phyloP scores from a whole-genome alignment of 2,329 filamentous ascomycete species.

The Alternaria panax region DNA sequence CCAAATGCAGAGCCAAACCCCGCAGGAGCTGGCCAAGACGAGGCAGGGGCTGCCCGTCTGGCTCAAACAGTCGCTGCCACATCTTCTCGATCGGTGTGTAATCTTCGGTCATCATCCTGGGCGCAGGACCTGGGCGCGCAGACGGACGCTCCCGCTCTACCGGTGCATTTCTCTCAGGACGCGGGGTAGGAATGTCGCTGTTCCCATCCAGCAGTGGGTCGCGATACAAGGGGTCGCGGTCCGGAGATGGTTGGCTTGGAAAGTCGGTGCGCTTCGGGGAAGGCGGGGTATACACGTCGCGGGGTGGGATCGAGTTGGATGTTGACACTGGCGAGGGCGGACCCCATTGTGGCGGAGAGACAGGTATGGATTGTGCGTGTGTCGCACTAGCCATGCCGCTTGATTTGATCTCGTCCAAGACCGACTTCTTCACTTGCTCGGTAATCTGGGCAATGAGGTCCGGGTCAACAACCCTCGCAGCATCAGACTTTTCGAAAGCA shows the following conservation, averaged over 20 bases:
- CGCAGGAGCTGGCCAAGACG: conserved; percentile 74
- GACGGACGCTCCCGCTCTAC: conserved; percentile 34
- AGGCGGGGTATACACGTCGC: conserved; percentile 63
- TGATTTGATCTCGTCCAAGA: conserved; percentile 57
- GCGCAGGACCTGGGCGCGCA: conserved; percentile 35
- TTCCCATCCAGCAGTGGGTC: conserved; percentile 43
- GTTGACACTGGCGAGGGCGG: conserved; percentile 56
- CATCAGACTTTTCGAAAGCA: conserved; percentile 61
- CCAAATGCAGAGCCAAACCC: conserved; percentile 76
- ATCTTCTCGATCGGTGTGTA: conserved; percentile 66
- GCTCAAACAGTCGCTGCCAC: conserved; percentile 79
- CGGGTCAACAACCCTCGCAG: conserved; percentile 62
- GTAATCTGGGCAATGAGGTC: conserved; percentile 69
- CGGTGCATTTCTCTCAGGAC: conserved; percentile 34
- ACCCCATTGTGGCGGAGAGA: conserved; percentile 46
- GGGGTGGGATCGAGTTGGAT: conserved; percentile 57
- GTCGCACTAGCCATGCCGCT: conserved; percentile 42
- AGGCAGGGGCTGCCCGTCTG: conserved; percentile 69
- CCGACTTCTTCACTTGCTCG: conserved; percentile 60
- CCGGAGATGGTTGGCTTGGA: conserved; percentile 41
- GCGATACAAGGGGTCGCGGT: conserved; percentile 46
- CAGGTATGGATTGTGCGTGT: conserved; percentile 39
- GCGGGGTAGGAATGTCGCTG: conserved; percentile 41
- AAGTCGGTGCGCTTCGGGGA: conserved; percentile 55
- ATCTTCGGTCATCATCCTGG: conserved; percentile 46